Evolutionary conservation across 306 rosid species (phyloP).

Genomic region (Myrica gale): DNA sequence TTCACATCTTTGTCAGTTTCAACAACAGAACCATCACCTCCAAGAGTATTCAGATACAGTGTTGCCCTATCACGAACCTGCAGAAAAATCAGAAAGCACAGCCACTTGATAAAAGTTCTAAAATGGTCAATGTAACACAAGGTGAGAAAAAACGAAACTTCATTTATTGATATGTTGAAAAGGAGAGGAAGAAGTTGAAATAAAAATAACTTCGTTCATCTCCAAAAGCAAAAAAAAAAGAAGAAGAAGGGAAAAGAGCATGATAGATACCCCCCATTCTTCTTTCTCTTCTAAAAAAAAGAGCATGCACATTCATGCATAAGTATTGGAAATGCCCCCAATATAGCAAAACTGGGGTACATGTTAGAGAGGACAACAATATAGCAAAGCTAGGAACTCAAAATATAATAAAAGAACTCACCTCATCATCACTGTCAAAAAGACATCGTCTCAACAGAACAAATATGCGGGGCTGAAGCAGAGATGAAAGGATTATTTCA

Average conservation of each 20-base stretch:
- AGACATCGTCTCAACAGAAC: conserved; percentile 85
- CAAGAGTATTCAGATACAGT: conserved; percentile 78
- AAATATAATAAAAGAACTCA: conserved; percentile 34
- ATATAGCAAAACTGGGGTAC: no score
- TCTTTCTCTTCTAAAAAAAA: no score
- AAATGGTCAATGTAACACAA: background rate
- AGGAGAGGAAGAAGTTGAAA: background rate
- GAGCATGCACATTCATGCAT: no score
- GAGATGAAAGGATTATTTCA: conserved; percentile 17
- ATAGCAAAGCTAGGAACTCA: background rate
- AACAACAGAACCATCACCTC: conserved; percentile 66
- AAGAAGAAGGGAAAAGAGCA: background rate
- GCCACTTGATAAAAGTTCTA: conserved; percentile 1
- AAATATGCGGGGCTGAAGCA: conserved; percentile 83
- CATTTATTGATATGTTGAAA: background rate
- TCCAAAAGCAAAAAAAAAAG: background rate
- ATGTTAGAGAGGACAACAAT: background rate
- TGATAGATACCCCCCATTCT: background rate
- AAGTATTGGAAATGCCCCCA: no score
- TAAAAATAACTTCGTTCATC: background rate
- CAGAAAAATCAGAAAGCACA: conserved; percentile 19
- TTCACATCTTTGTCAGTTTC: conserved; percentile 68
- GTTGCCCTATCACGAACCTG: conserved; percentile 99
- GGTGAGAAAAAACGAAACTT: background rate
- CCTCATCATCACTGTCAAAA: conserved; percentile 97